Evolutionary conservation across 352 stramenopile species (phyloP).

Genomic region (Globisporangium nagaii): DNA sequence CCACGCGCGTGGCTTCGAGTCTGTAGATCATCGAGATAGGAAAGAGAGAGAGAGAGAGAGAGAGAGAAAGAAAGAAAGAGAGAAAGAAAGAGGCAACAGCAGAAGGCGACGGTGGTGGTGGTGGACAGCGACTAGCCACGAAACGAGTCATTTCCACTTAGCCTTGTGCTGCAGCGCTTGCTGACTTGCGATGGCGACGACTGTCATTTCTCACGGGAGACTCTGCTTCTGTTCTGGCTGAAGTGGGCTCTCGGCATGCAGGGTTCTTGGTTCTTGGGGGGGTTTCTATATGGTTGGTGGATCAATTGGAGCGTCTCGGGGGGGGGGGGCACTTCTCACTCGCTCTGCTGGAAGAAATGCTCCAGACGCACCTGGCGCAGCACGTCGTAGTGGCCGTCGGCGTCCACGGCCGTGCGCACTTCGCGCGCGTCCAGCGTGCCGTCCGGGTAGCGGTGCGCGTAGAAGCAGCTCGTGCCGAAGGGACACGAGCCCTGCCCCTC

Average conservation of each 20-base stretch:
- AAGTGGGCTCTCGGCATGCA: background rate
- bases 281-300: background rate
- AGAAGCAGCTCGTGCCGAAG: slow-evolving; percentile 87
- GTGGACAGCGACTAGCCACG: too few relatives aligned
- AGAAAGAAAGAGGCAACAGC: background rate
- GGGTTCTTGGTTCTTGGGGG: background rate
- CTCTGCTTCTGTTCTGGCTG: background rate
- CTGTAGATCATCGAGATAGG: slow-evolving; percentile 12
- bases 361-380: slow-evolving; percentile 69
- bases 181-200: background rate
- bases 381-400: slow-evolving; percentile 71
- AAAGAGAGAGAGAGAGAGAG: slow-evolving; percentile 6
- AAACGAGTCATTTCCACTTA: too few relatives aligned
- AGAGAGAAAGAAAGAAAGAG: background rate
- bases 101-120: background rate
- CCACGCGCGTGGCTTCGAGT: slow-evolving; percentile 36
- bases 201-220: background rate
- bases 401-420: slow-evolving; percentile 66
- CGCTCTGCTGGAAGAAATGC: slow-evolving; percentile 44
- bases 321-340: background rate
- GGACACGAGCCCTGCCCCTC: slow-evolving; percentile 75
- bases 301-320: background rate
- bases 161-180: too few relatives aligned
- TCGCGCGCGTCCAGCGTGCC: slow-evolving; percentile 52
- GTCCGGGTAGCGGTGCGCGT: slow-evolving; percentile 68